A percentile compares a stretch with the other conserved stretches of the same genome.
phyloP scores from a whole-genome alignment of 768 basidiomycete species.

The Stropharia rugosoannulata region DNA sequence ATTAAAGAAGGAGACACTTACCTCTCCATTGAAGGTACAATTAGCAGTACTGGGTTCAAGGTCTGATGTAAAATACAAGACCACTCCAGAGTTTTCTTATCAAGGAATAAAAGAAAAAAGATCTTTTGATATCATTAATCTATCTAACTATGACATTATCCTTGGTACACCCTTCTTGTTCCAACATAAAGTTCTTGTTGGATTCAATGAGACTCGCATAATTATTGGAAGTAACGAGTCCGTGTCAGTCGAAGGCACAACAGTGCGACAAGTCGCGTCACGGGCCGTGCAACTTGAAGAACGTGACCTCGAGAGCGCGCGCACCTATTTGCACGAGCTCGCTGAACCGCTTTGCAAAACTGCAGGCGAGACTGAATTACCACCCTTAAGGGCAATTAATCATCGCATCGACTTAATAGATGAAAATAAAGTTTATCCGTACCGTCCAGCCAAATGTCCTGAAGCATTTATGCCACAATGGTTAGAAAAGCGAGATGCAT shows the following conservation, averaged over 20 bases:
- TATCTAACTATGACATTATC: constrained; percentile 39
- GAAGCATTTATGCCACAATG: too few species aligned
- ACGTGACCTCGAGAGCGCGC: neutral
- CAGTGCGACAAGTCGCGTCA: constrained; percentile 1
- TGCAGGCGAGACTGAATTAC: too few species aligned
- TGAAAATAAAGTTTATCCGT: neutral
- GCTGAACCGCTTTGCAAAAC: too few species aligned
- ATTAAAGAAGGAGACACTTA: neutral
- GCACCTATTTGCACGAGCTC: neutral
- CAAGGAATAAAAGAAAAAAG: constrained; percentile 29
- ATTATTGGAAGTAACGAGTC: constrained; percentile 22
- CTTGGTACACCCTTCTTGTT: constrained; percentile 39
- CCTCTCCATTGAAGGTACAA: constrained; percentile 21
- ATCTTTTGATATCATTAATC: constrained; percentile 37
- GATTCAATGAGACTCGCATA: constrained; percentile 25
- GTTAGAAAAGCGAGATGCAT: too few species aligned
- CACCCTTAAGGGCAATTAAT: neutral
- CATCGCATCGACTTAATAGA: neutral
- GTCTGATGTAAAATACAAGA: constrained; percentile 31
- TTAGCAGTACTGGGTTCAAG: constrained; percentile 41
- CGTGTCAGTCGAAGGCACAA: constrained; percentile 13
- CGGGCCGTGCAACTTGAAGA: neutral
- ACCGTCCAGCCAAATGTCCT: neutral
- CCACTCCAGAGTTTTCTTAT: constrained; percentile 27
- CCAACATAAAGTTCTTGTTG: constrained; percentile 26